These are phyloP conservation scores for Marchantia paleacea DNA, from an alignment of 225 moss, liverwort and hornwort species.

Conservation along the genomic window DNA sequence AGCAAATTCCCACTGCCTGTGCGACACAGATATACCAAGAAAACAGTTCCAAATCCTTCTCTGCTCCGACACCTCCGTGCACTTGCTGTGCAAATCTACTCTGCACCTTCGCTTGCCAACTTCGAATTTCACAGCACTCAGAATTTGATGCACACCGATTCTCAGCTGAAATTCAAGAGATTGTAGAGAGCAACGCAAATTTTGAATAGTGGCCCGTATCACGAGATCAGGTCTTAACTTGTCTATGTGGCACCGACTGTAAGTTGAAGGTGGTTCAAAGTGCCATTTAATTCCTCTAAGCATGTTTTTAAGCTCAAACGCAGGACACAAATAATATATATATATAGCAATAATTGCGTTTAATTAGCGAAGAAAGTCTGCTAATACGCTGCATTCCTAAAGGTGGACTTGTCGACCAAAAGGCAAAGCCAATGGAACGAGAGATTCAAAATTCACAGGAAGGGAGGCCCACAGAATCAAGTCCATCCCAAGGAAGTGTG, in stretches of 20 bases:
- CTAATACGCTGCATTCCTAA: background rate
- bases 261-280: background rate
- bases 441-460: background rate
- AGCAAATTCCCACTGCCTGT: background rate
- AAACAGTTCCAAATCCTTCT: background rate
- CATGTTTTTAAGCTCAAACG: too few species aligned
- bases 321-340: too few species aligned
- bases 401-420: background rate
- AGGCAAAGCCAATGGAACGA: background rate
- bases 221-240: too few species aligned
- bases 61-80: background rate
- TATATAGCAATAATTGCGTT: too few species aligned
- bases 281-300: too few species aligned
- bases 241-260: background rate
- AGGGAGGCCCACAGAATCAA: constrained; percentile 20
- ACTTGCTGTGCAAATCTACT: background rate
- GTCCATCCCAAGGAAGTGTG: background rate
- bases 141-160: background rate
- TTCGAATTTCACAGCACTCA: background rate
- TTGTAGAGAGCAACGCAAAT: background rate
- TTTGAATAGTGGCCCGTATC: too few species aligned
- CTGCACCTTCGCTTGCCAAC: background rate
- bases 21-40: background rate
- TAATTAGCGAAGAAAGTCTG: too few species aligned
- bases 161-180: background rate